Evolutionary conservation across 1,284 basidiomycete species (phyloP).

Genomic region (Spongispora temasekensis): DNA sequence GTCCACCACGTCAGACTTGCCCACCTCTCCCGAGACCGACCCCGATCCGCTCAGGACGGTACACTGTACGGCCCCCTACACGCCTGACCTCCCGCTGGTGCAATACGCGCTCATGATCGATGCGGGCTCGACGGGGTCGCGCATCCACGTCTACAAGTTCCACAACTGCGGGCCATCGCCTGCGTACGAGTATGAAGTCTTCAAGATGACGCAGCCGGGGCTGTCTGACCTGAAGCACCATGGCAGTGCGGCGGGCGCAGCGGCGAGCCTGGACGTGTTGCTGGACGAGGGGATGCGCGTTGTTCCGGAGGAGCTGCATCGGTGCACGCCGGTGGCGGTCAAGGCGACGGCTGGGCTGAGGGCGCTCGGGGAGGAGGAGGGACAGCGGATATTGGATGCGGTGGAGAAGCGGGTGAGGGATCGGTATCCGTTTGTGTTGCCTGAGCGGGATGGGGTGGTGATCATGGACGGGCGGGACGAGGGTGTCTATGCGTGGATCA

Average conservation of each 20-base stretch:
- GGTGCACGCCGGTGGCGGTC: conserved; percentile 88
- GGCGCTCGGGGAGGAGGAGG: conserved; percentile 68
- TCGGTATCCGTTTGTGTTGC: conserved; percentile 77
- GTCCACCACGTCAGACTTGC: conserved; percentile 22
- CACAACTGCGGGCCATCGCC: conserved; percentile 85
- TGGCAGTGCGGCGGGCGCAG: conserved; percentile 42
- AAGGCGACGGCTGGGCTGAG: conserved; percentile 96
- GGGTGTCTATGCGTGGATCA: conserved; percentile 98
- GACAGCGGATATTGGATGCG: conserved; percentile 75
- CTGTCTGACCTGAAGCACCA: conserved; percentile 58
- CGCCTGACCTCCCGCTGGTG: conserved; percentile 55
- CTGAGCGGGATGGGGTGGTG: conserved; percentile 64
- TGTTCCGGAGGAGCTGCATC: conserved; percentile 73
- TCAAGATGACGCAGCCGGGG: conserved; percentile 83
- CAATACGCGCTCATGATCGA: conserved; percentile 98
- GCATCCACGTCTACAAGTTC: conserved; percentile 99
- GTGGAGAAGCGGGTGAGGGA: conserved; percentile 67
- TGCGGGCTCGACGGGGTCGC: conserved; percentile 95
- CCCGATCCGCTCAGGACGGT: conserved; percentile 65
- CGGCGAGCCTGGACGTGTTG: conserved; percentile 78
- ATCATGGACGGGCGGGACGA: conserved; percentile 98
- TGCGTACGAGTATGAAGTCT: conserved; percentile 91
- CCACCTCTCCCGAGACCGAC: conserved; percentile 61
- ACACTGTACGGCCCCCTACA: conserved; percentile 63
- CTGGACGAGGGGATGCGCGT: conserved; percentile 79